Base-by-base conservation (phyloP, 73 alveolate species). In the Paramecium caudatum region DNA sequence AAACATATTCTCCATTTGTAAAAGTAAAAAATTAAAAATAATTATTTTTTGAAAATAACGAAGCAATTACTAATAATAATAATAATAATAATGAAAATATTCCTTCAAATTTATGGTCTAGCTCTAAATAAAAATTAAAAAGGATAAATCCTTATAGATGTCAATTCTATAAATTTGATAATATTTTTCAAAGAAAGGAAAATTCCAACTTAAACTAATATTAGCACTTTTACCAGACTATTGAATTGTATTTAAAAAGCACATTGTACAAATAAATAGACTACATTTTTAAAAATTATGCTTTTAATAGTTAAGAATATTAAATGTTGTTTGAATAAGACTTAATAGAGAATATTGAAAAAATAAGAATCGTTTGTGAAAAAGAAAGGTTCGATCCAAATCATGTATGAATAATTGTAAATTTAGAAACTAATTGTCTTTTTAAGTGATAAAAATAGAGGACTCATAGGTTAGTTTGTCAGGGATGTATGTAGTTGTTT, bases 21-120 rank as follows among this genome's bases (percentile, higher is more conserved):
- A 55, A 55, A 55, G 16, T 55, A 3, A 55, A 55, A 10, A 55
- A 55, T 15, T 10, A 55, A 55, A 55, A 55, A 6, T 8, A 55
- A 21, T 25, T 55, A 5, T 19, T 21, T 0, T 55, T 55, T 21
- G 80, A 55, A 55, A 23, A 10, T 27, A 55, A 55, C 30, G 80
- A 55, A 4, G 4, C 23, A 55, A 27, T 55, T 3, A 55, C n/a
- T n/a, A n/a, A n/a, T n/a, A n/a, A n/a, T n/a, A n/a, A n/a, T n/a
- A n/a, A n/a, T n/a, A n/a, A n/a, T n/a, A n/a, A 55, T 55, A 55
- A 55, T 55, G 80, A 55, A 55, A 55, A 55, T 55, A 55, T 43
- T 25, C 30, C 80, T 0, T 27, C 30, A 27, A 55, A 55, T 21
- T 55, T 55, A 23, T 55, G 45, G 80, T 55, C 80, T 10, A 55